A percentile compares a stretch with the other conserved stretches of the same genome.
phyloP scores from a whole-genome alignment of 225 moss, liverwort and hornwort genomes.

The Takakia lepidozioides region DNA sequence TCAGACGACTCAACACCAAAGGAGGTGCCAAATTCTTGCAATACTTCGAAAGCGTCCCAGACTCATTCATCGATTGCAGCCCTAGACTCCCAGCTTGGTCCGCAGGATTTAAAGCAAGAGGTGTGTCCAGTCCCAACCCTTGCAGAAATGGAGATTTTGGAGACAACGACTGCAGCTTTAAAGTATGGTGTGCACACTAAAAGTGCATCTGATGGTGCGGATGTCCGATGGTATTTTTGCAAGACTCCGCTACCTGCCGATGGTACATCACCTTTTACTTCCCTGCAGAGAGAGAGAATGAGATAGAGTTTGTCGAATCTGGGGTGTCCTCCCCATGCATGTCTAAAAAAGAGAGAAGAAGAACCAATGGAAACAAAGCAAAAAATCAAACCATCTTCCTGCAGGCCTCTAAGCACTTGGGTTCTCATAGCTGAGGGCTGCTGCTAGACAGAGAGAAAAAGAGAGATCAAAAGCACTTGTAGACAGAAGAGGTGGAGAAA shows the following conservation, averaged over 20 bases:
- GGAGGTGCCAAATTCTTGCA: slow-evolving; percentile 17
- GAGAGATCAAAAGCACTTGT: too few species aligned
- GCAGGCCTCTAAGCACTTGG: too few species aligned
- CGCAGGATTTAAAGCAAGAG: slow-evolving; percentile 22
- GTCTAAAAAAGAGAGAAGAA: too few species aligned
- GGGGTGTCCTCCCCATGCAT: too few species aligned
- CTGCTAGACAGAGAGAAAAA: too few species aligned
- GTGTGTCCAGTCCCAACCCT: slow-evolving; percentile 21
- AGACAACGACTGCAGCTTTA: slow-evolving; percentile 37
- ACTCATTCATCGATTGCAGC: slow-evolving; percentile 43
- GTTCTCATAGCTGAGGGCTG: too few species aligned
- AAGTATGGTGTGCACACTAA: slow-evolving; percentile 74
- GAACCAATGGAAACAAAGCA: too few species aligned
- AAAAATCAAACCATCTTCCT: too few species aligned
- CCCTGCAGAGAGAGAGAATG: background rate
- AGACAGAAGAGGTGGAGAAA: too few species aligned
- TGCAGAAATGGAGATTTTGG: slow-evolving; percentile 25
- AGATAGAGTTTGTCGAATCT: too few species aligned
- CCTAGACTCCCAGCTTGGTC: slow-evolving; percentile 27
- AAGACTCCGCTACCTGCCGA: slow-evolving; percentile 65
- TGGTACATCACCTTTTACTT: slow-evolving; percentile 39
- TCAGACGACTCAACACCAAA: slow-evolving; percentile 20
- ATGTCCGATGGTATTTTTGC: slow-evolving; percentile 99
- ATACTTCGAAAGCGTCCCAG: slow-evolving; percentile 26
- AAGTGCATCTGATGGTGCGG: slow-evolving; percentile 87